Conservation (phyloP, 345 rosid genomes). For the Gossypium turneri region DNA sequence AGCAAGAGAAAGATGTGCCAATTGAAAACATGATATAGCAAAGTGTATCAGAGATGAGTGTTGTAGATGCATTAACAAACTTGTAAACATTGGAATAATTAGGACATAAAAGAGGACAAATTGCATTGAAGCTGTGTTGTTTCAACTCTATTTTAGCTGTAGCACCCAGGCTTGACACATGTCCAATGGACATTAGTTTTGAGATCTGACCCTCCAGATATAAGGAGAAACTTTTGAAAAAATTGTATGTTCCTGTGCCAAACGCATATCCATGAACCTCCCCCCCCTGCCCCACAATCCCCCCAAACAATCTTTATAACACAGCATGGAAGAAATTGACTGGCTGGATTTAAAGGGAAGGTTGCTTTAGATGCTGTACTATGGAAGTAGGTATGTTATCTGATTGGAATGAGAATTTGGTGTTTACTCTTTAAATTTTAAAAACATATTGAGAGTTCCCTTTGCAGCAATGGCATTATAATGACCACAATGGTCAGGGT, state of each 20-base stretch:
- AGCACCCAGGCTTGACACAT: background rate
- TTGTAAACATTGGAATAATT: background rate
- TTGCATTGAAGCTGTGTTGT: background rate
- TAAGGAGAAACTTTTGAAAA: background rate
- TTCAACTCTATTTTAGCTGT: background rate
- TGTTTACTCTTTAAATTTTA: background rate
- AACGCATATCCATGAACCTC: background rate
- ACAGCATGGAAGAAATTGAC: background rate
- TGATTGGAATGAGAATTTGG: background rate
- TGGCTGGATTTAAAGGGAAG: background rate
- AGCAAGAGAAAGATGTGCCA: background rate
- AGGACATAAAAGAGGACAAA: background rate
- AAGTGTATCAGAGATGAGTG: background rate
- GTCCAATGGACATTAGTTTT: background rate
- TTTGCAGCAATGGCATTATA: background rate
- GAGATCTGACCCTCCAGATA: background rate
- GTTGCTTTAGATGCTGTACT: background rate
- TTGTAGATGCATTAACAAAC: background rate
- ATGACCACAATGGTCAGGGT: background rate
- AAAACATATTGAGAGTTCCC: background rate
- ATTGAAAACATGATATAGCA: background rate
- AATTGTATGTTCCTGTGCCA: too few species aligned
- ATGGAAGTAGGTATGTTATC: background rate
- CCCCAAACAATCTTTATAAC: background rate
- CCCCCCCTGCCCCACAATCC: background rate